phyloP scores from a whole-genome alignment of 164 flowering plant species.

The Aristolochia contorta region DNA sequence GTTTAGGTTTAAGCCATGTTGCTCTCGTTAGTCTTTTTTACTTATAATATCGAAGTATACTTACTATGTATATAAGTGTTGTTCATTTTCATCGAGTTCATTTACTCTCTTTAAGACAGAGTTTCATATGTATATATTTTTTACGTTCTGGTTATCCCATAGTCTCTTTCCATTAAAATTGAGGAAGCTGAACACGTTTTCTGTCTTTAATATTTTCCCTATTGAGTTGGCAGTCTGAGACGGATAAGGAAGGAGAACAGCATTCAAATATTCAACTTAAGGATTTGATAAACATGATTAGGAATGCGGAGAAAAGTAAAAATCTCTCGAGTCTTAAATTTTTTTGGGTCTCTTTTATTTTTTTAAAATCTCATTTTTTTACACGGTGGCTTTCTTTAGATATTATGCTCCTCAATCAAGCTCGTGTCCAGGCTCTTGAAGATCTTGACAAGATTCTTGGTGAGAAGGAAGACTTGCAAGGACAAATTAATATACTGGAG shows the following conservation, averaged over 20 bases:
- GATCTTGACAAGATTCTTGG: conserved; percentile 62
- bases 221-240: conserved; percentile 26
- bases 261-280: conserved; percentile 42
- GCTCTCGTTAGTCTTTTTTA: no score
- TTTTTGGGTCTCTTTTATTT: not conserved
- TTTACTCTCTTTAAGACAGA: no score
- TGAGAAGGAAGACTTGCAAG: conserved; percentile 76
- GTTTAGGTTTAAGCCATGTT: no score
- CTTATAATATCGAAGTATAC: no score
- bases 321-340: not conserved
- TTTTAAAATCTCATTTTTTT: conserved; percentile 2
- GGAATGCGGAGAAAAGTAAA: conserved; percentile 82
- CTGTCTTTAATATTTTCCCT: no score
- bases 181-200: no score
- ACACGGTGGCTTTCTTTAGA: conserved; percentile 28
- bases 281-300: conserved; percentile 76
- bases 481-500: conserved; percentile 71
- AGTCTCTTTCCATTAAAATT: no score
- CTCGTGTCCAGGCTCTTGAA: conserved; percentile 69
- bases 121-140: no score
- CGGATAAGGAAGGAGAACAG: conserved; percentile 27
- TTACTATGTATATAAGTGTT: no score
- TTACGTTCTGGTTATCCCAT: no score
- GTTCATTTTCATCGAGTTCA: no score
- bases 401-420: conserved; percentile 80